Conservation (phyloP, 2,329 filamentous ascomycete species). For the Fusarium circinatum region DNA sequence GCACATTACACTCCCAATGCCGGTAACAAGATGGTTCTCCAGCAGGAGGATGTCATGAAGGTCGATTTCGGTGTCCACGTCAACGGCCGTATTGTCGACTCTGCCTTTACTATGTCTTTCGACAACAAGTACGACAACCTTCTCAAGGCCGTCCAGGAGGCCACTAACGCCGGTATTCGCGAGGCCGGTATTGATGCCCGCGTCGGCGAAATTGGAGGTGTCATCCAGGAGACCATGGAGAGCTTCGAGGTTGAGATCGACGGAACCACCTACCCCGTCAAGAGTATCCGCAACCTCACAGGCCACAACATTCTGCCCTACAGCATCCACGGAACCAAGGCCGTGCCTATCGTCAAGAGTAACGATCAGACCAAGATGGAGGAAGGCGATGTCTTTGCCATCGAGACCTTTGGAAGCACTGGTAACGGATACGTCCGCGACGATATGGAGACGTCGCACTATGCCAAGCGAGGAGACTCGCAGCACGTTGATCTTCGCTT, state of each 20-base stretch:
- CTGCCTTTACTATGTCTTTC: slow-evolving; percentile 82
- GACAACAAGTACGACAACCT: slow-evolving; percentile 80
- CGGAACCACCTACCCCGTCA: slow-evolving; percentile 81
- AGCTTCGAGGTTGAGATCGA: slow-evolving; percentile 89
- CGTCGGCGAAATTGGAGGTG: slow-evolving; percentile 83
- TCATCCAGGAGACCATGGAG: slow-evolving; percentile 92
- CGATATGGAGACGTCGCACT: slow-evolving; percentile 91
- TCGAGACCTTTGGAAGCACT: slow-evolving; percentile 95
- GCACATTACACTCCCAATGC: slow-evolving; percentile 90
- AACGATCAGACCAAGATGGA: slow-evolving; percentile 95
- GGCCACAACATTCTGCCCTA: slow-evolving; percentile 91
- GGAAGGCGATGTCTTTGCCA: slow-evolving; percentile 93
- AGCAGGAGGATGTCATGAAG: slow-evolving; percentile 81
- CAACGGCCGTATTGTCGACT: slow-evolving; percentile 83
- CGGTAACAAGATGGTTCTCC: slow-evolving; percentile 80
- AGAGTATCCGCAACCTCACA: slow-evolving; percentile 86
- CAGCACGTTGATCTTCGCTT: slow-evolving; percentile 80
- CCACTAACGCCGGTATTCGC: slow-evolving; percentile 82
- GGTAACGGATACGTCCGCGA: slow-evolving; percentile 89
- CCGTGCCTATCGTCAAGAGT: slow-evolving; percentile 91
- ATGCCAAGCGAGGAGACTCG: slow-evolving; percentile 78
- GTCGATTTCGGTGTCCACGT: slow-evolving; percentile 86
- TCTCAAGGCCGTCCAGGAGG: slow-evolving; percentile 76
- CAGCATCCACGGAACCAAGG: slow-evolving; percentile 92
- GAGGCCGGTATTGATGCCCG: slow-evolving; percentile 94